phyloP scores from a whole-genome alignment of 2,329 filamentous ascomycete species.

The Alternaria sp. region DNA sequence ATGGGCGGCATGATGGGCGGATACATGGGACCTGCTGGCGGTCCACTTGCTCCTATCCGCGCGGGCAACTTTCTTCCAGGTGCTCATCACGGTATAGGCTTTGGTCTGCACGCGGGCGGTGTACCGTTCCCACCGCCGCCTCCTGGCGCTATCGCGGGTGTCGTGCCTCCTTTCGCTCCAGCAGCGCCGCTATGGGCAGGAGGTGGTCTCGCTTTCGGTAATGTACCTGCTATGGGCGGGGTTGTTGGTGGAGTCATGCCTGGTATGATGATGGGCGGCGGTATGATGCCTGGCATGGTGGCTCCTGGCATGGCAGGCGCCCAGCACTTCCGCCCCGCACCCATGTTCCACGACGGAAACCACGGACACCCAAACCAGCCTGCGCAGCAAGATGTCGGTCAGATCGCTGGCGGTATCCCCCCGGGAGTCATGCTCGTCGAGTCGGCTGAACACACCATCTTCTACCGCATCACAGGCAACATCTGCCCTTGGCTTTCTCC shows the following conservation, averaged over 20 bases:
- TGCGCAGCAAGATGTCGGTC: slow-evolving; percentile 30
- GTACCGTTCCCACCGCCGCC: slow-evolving; percentile 36
- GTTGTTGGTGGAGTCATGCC: slow-evolving; percentile 5
- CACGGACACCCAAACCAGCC: slow-evolving; percentile 26
- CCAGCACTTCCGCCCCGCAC: slow-evolving; percentile 27
- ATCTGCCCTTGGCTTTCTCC: slow-evolving; percentile 40
- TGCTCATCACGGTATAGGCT: slow-evolving; percentile 34
- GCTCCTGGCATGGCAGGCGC: slow-evolving; percentile 12
- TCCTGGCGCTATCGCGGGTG: slow-evolving; percentile 25
- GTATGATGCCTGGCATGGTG: slow-evolving; percentile 10
- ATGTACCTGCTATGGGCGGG: slow-evolving; percentile 22
- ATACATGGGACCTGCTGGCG: slow-evolving; percentile 22
- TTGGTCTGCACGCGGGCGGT: slow-evolving; percentile 28
- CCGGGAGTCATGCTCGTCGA: slow-evolving; percentile 37
- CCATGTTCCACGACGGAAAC: slow-evolving; percentile 30
- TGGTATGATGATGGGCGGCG: slow-evolving; percentile 19
- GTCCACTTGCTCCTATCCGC: slow-evolving; percentile 34
- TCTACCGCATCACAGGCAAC: slow-evolving; percentile 36
- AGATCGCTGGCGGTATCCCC: slow-evolving; percentile 35
- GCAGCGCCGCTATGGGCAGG: slow-evolving; percentile 31
- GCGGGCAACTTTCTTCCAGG: slow-evolving; percentile 32
- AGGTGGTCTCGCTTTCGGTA: slow-evolving; percentile 30
- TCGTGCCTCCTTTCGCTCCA: slow-evolving; percentile 32
- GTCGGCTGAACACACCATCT: slow-evolving; percentile 31
- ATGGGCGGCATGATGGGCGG: slow-evolving; percentile 5